Evolutionary conservation across 1,139 yeast species (phyloP), one percentile per base, ranked within the genome.

Genomic region (Torulaspora globosa): DNA sequence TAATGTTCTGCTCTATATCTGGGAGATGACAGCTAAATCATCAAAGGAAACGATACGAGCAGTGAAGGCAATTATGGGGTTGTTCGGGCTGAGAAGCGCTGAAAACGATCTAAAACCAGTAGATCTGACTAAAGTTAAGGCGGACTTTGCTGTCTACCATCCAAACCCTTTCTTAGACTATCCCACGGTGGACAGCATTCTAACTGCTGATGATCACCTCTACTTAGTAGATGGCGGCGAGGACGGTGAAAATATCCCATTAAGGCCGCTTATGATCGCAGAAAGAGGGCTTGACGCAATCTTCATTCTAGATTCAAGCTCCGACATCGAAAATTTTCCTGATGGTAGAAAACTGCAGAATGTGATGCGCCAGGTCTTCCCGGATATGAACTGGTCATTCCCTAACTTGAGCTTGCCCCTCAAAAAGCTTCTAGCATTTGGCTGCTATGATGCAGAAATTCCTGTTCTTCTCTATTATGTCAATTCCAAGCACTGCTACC

Each of bases 111-210:
- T 44, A 10, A 32, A 14, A 14, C 42, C 46, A n/a, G 41, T 42
- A 12, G 36, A 36, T 18, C 15, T 44, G 8, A 39, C 29, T 7
- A 41, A 32, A 50, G 54, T 12, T 73, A 73, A 42, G 77, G 55
- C 86, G 9, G 92, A 84, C 56, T 83, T 80, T 63, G 92, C 95
- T 1, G 63, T 84, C 4, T 77, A 74, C 66, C 69, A 78, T 10
- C 95, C 95, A 3, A 88, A 86, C 55, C 96, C 96, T 3, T 89
- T 85, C 64, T 74, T 65, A 50, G 71, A 70, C 12, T 69, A 62
- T 43, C 58, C 58, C 0, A 47, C 45, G 12, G 51, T 51, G 10
- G 49, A 56, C 7, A 46, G 44, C 16, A 51, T 56, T 14, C 56
- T 68, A 1, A 63, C 60, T 3, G 28, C 37, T 2, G 47, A 52